Evolutionary conservation across 2,329 filamentous ascomycete species (phyloP).

Genomic region (Colletotrichum graminicola): DNA sequence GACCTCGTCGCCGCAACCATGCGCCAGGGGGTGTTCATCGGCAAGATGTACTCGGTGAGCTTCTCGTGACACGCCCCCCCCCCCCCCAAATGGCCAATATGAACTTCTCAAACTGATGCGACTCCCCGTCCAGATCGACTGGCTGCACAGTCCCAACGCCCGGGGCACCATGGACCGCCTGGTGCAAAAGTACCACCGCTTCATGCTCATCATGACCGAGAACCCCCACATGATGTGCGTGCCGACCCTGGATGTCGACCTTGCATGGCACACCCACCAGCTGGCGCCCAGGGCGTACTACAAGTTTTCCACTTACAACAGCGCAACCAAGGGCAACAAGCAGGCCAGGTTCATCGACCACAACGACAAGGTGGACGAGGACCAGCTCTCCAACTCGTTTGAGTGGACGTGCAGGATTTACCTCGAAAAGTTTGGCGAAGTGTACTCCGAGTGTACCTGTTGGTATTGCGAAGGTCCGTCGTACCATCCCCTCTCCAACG

Average conservation of each 20-base stretch:
- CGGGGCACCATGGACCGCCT: conserved; percentile 73
- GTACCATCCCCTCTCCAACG: not conserved
- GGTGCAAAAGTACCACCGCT: conserved; percentile 73
- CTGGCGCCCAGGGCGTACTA: conserved; percentile 75
- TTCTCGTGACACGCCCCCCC: not conserved
- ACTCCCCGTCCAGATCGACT: conserved; percentile 66
- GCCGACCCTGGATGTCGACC: conserved; percentile 80
- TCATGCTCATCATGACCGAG: conserved; percentile 68
- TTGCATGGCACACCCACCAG: conserved; percentile 87
- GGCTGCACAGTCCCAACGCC: conserved; percentile 79
- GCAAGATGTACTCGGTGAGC: conserved; percentile 75
- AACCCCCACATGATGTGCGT: conserved; percentile 66
- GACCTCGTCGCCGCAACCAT: conserved; percentile 75
- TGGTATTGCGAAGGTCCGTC: conserved; percentile 80
- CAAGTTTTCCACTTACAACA: conserved; percentile 59
- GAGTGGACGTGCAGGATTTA: conserved; percentile 80
- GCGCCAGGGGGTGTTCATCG: conserved; percentile 74
- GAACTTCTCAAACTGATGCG: not conserved
- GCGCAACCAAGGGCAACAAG: conserved; percentile 39
- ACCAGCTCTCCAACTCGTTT: conserved; percentile 72
- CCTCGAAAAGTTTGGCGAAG: conserved; percentile 71
- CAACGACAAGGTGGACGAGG: conserved; percentile 84
- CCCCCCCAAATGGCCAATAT: not conserved
- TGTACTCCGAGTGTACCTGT: conserved; percentile 83
- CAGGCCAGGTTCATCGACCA: conserved; percentile 78